Evolutionary conservation across 225 moss, liverwort and hornwort genomes (phyloP), one percentile per base, ranked within the genome.

Genomic region (Polytrichum formosum): DNA sequence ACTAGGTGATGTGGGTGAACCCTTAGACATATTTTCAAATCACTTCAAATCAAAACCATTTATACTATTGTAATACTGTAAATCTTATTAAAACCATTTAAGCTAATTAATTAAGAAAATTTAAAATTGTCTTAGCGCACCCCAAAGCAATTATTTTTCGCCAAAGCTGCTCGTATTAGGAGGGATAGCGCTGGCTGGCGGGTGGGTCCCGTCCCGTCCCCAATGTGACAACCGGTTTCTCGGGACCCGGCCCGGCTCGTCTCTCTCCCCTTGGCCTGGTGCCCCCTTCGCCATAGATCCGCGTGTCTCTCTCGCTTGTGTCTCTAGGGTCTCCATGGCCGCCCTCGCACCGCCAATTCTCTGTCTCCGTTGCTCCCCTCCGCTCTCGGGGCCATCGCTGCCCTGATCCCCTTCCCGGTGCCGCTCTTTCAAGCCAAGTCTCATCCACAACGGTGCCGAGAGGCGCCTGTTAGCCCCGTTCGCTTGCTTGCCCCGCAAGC

Each of bases 291-390:
- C 73, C 46, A 65, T 65, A 16, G 53, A n/a, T 26, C 58, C 2
- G 29, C n/a, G 64, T 54, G 7, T 46, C 5, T 0, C 33, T 22
- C 6, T 2, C 27, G 6, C 25, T 28, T 19, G 28, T 19, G 64
- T 1, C 1, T 7, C 28, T 68, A 68, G 74, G 77, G 68, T 72
- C 1, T 56, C 63, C 37, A 7, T 68, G 56, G 72, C 77, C 0
- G 16, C 46, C 5, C 53, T 53, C 53, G 5, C 29, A 46, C 67
- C 23, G 2, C 25, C 13, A 53, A 67, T 67, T 67, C 53, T 26
- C 25, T 46, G 18, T 64, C 31, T 20, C 64, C n/a, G 37, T 28
- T 16, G 20, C 37, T 8, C 5, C 4, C 28, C 2, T 63, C 60
- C 21, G 7, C 60, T 7, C 21, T n/a, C 26, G 22, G 60, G 60